Conservation (phyloP, 1,284 basidiomycete genomes). For the Ganoderma boninense region DNA sequence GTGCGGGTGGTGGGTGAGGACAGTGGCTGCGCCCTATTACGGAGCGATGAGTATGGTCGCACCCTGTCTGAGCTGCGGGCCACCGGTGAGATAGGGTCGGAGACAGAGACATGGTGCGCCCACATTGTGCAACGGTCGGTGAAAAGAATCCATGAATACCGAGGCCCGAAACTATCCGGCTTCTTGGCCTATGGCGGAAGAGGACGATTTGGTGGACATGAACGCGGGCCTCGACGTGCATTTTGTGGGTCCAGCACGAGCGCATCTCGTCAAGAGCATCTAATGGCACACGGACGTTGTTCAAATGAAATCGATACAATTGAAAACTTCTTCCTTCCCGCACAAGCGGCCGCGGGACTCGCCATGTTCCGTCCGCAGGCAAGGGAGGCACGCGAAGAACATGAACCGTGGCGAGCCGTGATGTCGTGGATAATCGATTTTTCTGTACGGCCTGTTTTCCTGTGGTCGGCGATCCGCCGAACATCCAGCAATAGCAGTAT, state of each 20-base stretch:
- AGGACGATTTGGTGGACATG: background rate
- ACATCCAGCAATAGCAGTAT: background rate
- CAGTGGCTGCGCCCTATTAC: background rate
- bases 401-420: background rate
- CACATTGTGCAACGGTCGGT: background rate
- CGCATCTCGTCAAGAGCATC: background rate
- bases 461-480: background rate
- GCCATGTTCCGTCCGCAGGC: background rate
- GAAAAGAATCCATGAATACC: background rate
- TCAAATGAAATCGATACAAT: background rate
- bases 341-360: background rate
- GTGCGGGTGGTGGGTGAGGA: background rate
- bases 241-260: background rate
- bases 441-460: background rate
- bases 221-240: background rate
- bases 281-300: background rate
- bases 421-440: background rate
- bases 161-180: background rate
- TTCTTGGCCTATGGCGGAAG: background rate
- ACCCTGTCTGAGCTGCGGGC: background rate
- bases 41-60: background rate
- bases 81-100: background rate
- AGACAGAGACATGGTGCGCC: background rate
- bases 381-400: background rate
- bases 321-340: background rate